These are phyloP conservation scores for Porphyridium purpureum DNA, from an alignment of 23 red algal species.

Conservation along the genomic window DNA sequence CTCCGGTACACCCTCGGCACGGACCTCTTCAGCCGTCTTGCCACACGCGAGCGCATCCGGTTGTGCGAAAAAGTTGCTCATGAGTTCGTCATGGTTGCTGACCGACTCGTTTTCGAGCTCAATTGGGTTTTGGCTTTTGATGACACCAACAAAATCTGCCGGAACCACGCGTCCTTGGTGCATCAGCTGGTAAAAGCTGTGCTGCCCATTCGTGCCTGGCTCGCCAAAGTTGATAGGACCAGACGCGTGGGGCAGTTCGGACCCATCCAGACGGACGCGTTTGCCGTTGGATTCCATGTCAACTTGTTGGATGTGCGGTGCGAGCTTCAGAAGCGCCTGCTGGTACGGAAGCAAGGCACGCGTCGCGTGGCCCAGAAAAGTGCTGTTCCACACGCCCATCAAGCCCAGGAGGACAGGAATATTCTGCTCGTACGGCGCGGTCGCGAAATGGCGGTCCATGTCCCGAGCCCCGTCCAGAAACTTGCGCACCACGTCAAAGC, in stretches of 20 bases:
- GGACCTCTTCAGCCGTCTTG: slow-evolving; percentile 72
- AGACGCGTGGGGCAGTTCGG: slow-evolving; percentile 13
- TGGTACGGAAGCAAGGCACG: slow-evolving; percentile 85
- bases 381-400: slow-evolving; percentile 89
- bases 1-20: slow-evolving; percentile 54
- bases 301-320: slow-evolving; percentile 96
- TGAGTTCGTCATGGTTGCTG: slow-evolving; percentile 93
- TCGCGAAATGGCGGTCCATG: slow-evolving; percentile 68
- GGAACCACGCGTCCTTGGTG: slow-evolving; percentile 94
- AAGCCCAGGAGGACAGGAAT: slow-evolving; percentile 80
- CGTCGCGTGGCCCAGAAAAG: slow-evolving; percentile 61
- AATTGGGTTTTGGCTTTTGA: slow-evolving; percentile 51
- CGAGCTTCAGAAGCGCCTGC: slow-evolving; percentile 79
- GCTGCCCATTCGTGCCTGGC: slow-evolving; percentile 93
- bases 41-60: slow-evolving; percentile 86
- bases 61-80: slow-evolving; percentile 97
- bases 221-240: slow-evolving; percentile 93
- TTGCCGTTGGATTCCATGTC: slow-evolving; percentile 99
- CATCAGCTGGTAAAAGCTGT: slow-evolving; percentile 97
- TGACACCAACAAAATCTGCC: slow-evolving; percentile 91
- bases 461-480: slow-evolving; percentile 71
- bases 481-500: slow-evolving; percentile 45
- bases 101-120: slow-evolving; percentile 38
- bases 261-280: slow-evolving; percentile 66
- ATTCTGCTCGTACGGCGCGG: slow-evolving; percentile 43